Evolutionary conservation across 1,139 yeast species (phyloP).

Genomic region (Sugiyamaella neomexicana): DNA sequence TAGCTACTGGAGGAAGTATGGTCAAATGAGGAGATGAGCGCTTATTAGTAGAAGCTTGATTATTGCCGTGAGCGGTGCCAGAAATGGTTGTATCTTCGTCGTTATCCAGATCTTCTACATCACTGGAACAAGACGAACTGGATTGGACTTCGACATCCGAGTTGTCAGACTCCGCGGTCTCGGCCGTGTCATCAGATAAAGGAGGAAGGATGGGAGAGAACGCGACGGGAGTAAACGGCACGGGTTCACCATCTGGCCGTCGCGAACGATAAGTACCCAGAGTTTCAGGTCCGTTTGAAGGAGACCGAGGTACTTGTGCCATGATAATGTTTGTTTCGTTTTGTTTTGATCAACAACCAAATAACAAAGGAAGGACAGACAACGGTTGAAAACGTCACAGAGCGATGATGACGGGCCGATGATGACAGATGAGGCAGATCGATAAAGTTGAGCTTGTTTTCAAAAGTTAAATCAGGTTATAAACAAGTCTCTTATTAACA

Average conservation of each 20-base stretch:
- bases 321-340: no score
- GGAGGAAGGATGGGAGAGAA: neutral
- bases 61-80: neutral
- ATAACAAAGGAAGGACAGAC: no score
- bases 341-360: no score
- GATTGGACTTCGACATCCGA: constrained; percentile 14
- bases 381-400: no score
- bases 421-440: no score
- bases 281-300: no score
- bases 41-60: neutral
- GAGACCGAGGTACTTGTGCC: no score
- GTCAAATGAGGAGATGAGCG: constrained; percentile 2
- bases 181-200: constrained; percentile 6
- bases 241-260: no score
- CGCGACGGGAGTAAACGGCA: neutral
- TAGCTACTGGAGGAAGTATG: constrained; percentile 49
- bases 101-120: constrained; percentile 13
- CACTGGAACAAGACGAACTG: constrained; percentile 10
- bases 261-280: neutral
- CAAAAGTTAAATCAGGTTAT: no score
- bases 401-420: no score
- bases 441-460: no score
- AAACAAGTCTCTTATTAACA: no score
- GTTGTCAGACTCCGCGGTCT: constrained; percentile 14
- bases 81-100: neutral